Conservation (phyloP, 225 moss, liverwort and hornwort species). For the Neckera pumila region DNA sequence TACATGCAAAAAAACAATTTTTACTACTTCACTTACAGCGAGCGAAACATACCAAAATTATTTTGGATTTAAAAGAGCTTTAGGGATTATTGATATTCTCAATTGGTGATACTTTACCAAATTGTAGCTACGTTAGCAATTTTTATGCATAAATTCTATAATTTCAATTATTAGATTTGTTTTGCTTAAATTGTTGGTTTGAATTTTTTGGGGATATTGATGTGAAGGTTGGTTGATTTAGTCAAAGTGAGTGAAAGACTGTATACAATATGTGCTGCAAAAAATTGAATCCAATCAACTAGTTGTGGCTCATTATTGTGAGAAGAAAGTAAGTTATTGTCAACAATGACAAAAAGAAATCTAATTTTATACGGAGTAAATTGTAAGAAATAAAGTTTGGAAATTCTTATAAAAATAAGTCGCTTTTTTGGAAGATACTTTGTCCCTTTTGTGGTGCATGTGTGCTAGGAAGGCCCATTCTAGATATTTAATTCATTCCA, state of each 20-base stretch:
- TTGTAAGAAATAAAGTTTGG: background rate
- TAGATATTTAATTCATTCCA: background rate
- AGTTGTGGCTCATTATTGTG: background rate
- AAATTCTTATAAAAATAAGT: background rate
- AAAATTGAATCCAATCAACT: background rate
- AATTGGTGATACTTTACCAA: background rate
- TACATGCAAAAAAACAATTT: background rate
- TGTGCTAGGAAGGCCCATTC: background rate
- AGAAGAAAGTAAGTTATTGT: background rate
- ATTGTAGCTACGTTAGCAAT: too few relatives aligned
- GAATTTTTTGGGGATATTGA: background rate
- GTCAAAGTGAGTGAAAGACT: background rate
- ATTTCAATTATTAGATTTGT: background rate
- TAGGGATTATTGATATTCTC: background rate
- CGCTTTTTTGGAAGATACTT: accelerated
- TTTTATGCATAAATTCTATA: background rate
- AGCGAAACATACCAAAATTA: background rate
- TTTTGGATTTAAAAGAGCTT: background rate
- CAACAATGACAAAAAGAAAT: background rate
- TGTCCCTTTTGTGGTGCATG: background rate
- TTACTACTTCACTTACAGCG: background rate
- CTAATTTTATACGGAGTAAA: background rate
- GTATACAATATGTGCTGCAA: accelerated
- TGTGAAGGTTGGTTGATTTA: background rate
- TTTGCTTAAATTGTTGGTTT: background rate